These are phyloP conservation scores for Orychophragmus violaceus DNA, from an alignment of 345 rosid genomes.

Conservation along the genomic window DNA sequence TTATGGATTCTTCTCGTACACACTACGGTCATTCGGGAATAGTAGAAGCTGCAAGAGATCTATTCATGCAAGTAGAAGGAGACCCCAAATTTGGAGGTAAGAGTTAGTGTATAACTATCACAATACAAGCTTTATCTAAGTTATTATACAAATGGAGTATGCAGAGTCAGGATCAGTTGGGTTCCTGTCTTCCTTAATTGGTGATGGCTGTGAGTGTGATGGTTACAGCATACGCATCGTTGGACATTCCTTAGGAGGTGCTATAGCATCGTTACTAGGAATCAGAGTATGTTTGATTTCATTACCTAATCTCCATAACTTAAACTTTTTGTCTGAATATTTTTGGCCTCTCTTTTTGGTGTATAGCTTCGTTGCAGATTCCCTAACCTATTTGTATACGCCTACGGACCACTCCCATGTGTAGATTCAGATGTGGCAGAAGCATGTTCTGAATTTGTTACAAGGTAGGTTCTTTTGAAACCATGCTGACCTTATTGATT, in stretches of 20 bases:
- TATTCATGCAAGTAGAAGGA: slow-evolving; percentile 79
- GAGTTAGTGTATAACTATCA: slow-evolving; percentile 2
- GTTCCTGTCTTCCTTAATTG: slow-evolving; percentile 71
- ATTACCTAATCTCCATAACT: neutral
- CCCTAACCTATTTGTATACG: slow-evolving; percentile 69
- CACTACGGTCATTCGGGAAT: slow-evolving; percentile 86
- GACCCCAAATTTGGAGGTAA: slow-evolving; percentile 39
- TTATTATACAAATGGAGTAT: slow-evolving; percentile 5
- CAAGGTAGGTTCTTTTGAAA: slow-evolving; percentile 46
- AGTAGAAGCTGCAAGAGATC: slow-evolving; percentile 79
- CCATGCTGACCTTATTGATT: neutral
- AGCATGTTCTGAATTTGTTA: slow-evolving; percentile 76
- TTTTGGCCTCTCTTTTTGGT: neutral
- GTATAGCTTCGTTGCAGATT: slow-evolving; percentile 50
- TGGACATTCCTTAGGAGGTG: slow-evolving; percentile 94
- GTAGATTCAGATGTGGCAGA: slow-evolving; percentile 64
- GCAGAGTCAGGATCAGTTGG: slow-evolving; percentile 44
- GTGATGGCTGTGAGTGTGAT: slow-evolving; percentile 84
- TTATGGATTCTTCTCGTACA: slow-evolving; percentile 50
- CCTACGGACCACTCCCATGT: slow-evolving; percentile 88
- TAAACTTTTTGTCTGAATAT: neutral
- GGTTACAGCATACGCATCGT: slow-evolving; percentile 68
- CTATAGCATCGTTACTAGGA: slow-evolving; percentile 82
- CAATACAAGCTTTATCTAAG: neutral
- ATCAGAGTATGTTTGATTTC: slow-evolving; percentile 47